Conservation (phyloP, 768 basidiomycete genomes). For the Gloeophyllum trabeum region DNA sequence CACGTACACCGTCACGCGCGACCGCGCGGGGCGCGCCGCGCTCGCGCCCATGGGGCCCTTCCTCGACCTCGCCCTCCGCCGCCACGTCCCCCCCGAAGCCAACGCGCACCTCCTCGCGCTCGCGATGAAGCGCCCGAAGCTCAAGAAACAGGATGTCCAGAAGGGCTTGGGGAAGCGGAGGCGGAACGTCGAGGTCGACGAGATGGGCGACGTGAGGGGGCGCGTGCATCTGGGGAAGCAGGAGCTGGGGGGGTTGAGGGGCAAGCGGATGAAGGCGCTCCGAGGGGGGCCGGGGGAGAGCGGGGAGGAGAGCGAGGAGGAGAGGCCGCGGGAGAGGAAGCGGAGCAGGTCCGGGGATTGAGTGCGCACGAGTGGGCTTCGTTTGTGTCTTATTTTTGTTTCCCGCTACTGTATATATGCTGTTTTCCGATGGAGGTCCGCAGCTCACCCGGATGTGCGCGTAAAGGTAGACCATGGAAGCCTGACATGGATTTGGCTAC, state of each 20-base stretch:
- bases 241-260: constrained; percentile 78
- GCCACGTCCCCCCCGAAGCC: constrained; percentile 45
- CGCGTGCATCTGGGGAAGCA: constrained; percentile 84
- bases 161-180: constrained; percentile 83
- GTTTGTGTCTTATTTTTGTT: too few relatives aligned
- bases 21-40: constrained; percentile 70
- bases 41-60: constrained; percentile 87
- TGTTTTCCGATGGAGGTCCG: too few relatives aligned
- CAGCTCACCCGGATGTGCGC: too few relatives aligned
- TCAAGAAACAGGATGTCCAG: constrained; percentile 83
- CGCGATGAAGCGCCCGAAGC: constrained; percentile 75
- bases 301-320: constrained; percentile 4
- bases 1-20: constrained; percentile 76
- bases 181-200: constrained; percentile 94
- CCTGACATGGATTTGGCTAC: too few relatives aligned
- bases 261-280: constrained; percentile 94
- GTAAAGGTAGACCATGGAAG: too few relatives aligned
- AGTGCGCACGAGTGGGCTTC: too few relatives aligned
- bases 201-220: constrained; percentile 94
- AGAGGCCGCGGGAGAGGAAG: too few relatives aligned
- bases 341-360: constrained; percentile 1
- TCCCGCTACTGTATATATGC: too few relatives aligned
- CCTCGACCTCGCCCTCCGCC: constrained; percentile 71
- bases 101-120: constrained; percentile 73
- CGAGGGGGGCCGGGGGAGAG: constrained; percentile 27